phyloP scores from a whole-genome alignment of 1,284 basidiomycete genomes.

The Flammula alnicola region DNA sequence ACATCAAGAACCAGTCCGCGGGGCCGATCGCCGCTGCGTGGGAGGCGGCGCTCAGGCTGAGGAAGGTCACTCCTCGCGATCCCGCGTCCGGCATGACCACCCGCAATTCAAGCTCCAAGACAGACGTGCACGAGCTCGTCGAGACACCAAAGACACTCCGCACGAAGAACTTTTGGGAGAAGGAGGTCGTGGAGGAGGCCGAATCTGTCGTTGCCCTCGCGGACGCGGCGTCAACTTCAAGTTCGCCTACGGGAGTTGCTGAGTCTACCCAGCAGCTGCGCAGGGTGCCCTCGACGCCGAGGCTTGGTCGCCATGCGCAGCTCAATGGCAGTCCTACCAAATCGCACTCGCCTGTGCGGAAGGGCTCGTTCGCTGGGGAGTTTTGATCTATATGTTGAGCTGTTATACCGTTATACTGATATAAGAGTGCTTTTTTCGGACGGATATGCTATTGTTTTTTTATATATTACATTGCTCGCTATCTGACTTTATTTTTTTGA shows the following conservation, averaged over 20 bases:
- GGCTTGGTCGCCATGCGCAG: constrained; percentile 5
- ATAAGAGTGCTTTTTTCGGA: no score
- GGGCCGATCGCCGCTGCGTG: constrained; percentile 59
- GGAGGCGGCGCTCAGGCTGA: constrained; percentile 45
- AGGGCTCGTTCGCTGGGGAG: constrained; percentile 13
- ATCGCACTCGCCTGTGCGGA: constrained; percentile 15
- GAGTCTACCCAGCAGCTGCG: constrained; percentile 4
- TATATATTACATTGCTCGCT: no score
- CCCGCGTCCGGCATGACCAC: neutral
- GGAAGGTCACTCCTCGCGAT: neutral
- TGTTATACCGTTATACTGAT: no score
- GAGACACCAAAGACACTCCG: constrained; percentile 7
- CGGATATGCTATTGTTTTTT: no score
- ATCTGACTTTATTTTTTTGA: no score
- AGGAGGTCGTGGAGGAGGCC: constrained; percentile 12
- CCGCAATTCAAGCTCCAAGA: neutral
- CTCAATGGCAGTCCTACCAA: constrained; percentile 13
- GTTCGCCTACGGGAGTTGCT: neutral
- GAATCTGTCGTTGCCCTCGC: constrained; percentile 14
- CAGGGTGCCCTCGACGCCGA: constrained; percentile 19
- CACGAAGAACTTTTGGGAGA: constrained; percentile 23
- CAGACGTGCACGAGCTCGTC: no score
- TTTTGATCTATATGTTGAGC: neutral
- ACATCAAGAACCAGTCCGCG: constrained; percentile 53
- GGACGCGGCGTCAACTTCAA: neutral